phyloP scores from a whole-genome alignment of 2,329 filamentous ascomycete genomes.

The Clonostachys rosea region DNA sequence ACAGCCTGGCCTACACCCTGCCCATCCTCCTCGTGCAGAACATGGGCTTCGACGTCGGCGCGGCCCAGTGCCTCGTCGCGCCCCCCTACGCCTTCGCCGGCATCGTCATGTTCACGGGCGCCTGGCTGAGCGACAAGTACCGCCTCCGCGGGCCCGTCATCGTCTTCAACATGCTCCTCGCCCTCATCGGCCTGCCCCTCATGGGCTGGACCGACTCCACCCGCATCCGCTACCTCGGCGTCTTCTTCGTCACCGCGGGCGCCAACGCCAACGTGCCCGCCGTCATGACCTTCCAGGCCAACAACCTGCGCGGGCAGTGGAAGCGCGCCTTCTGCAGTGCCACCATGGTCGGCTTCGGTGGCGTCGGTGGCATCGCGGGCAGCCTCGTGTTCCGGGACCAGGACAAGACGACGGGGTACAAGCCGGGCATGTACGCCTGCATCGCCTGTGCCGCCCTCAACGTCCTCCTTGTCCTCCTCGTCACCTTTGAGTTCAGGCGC shows the following conservation, averaged over 20 bases:
- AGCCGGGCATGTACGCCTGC: conserved; percentile 50
- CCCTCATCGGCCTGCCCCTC: conserved; percentile 65
- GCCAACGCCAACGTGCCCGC: conserved; percentile 75
- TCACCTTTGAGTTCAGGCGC: conserved; percentile 32
- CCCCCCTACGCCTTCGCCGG: conserved; percentile 65
- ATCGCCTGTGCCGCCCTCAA: conserved; percentile 43
- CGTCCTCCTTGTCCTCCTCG: conserved; percentile 35
- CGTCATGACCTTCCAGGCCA: conserved; percentile 75
- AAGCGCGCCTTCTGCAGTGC: conserved; percentile 78
- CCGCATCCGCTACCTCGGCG: conserved; percentile 64
- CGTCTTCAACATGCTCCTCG: conserved; percentile 59
- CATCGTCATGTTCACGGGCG: conserved; percentile 54
- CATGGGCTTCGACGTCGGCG: conserved; percentile 61
- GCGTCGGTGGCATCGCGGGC: conserved; percentile 74
- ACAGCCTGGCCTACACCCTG: conserved; percentile 74
- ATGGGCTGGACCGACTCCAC: conserved; percentile 61
- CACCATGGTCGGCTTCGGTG: conserved; percentile 70
- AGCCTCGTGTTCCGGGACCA: conserved; percentile 64
- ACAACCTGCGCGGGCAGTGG: conserved; percentile 86
- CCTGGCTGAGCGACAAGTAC: conserved; percentile 64
- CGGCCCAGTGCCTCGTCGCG: conserved; percentile 66
- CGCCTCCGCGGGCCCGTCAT: conserved; percentile 63
- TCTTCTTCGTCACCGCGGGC: conserved; percentile 72
- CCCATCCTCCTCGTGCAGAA: conserved; percentile 64
- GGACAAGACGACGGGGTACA: conserved; percentile 46